These are phyloP conservation scores for Noccaea bulbosa DNA, from an alignment of 345 rosid genomes.

Conservation along the genomic window DNA sequence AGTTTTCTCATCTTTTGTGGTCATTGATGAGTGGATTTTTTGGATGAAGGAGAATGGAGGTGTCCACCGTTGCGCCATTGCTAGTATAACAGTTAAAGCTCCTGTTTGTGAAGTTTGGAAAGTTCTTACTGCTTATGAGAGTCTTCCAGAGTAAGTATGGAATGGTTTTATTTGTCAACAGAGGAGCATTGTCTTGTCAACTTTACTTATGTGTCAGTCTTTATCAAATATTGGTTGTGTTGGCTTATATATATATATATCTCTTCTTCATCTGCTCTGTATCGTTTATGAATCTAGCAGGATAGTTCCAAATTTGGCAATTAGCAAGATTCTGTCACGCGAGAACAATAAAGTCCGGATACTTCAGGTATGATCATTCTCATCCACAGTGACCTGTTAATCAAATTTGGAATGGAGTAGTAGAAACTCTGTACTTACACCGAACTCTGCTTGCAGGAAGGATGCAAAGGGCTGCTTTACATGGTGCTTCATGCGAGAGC, in stretches of 20 bases:
- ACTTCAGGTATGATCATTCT: conserved; percentile 68
- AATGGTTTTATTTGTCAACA: conserved; percentile 8
- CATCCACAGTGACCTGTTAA: conserved; percentile 3
- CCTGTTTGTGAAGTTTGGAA: conserved; percentile 94
- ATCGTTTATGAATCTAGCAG: conserved; percentile 50
- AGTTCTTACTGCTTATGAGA: conserved; percentile 86
- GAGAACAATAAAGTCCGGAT: conserved; percentile 93
- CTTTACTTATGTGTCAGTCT: conserved; percentile 15
- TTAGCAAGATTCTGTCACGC: conserved; percentile 83
- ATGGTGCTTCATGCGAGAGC: conserved; percentile 99
- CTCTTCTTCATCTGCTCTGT: conserved; percentile 19
- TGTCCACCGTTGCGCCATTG: conserved; percentile 90
- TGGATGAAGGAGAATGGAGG: conserved; percentile 92
- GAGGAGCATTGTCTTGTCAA: conserved; percentile 4
- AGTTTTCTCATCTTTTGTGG: conserved; percentile 39
- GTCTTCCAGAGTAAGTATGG: conserved; percentile 83
- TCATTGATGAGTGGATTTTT: conserved; percentile 48
- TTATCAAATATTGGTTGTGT: not conserved
- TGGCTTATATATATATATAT: conserved; percentile 1
- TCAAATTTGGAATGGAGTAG: not conserved
- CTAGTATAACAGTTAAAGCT: conserved; percentile 98
- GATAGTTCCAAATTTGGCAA: conserved; percentile 94
- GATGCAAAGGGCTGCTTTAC: conserved; percentile 90
- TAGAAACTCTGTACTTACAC: not conserved
- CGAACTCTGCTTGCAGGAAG: conserved; percentile 64